A percentile compares a stretch with the other conserved stretches of the same genome.
These are phyloP conservation scores for Ajuga chamaepitys DNA, from an alignment of 257 asterid species.

Conservation along the genomic window DNA sequence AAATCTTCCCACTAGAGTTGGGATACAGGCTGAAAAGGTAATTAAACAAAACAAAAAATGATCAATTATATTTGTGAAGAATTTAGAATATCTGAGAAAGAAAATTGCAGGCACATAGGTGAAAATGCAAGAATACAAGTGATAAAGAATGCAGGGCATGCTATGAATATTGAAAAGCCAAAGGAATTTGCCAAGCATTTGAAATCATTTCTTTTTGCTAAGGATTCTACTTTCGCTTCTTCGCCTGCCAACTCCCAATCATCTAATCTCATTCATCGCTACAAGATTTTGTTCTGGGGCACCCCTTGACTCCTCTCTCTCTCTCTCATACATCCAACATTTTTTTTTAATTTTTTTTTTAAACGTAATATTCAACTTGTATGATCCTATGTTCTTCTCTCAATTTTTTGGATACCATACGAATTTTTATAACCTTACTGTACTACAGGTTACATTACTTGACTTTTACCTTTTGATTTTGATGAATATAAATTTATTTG, in stretches of 20 bases:
- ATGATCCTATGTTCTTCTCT: background rate
- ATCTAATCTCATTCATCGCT: slow-evolving; percentile 10
- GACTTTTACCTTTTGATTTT: no score
- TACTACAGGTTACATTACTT: no score
- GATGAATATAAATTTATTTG: no score
- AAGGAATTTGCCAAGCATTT: slow-evolving; percentile 63
- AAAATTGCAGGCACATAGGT: slow-evolving; percentile 60
- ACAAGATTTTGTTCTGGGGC: slow-evolving; percentile 25
- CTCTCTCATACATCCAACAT: background rate
- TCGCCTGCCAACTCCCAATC: background rate
- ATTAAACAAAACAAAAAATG: no score
- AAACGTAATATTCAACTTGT: background rate
- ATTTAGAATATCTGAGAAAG: no score
- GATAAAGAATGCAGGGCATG: slow-evolving; percentile 81
- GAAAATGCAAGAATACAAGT: slow-evolving; percentile 56
- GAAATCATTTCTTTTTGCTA: slow-evolving; percentile 55
- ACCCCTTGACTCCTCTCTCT: slow-evolving; percentile 5
- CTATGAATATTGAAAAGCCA: slow-evolving; percentile 79
- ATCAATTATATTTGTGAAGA: no score
- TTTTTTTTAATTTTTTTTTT: background rate
- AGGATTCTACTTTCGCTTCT: background rate
- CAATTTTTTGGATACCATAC: no score
- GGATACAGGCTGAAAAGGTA: slow-evolving; percentile 68
- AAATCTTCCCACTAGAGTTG: slow-evolving; percentile 71
- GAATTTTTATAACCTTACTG: no score